Conservation (phyloP, 2,329 filamentous ascomycete genomes). For the Sporothrix curviconia region DNA sequence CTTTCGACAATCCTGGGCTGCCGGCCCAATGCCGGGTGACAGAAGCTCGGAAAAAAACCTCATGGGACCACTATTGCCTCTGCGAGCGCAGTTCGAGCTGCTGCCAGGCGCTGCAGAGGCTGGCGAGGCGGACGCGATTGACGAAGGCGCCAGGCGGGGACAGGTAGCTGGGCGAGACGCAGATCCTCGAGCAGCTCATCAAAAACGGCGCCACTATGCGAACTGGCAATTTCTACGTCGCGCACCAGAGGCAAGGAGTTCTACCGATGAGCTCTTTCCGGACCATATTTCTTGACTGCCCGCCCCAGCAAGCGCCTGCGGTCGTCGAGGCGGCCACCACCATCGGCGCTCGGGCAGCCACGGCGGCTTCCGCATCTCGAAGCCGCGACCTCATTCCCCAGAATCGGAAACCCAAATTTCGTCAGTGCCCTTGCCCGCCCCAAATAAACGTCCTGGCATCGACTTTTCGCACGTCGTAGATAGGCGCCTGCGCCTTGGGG, state of each 20-base stretch:
- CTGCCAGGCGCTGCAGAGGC: background rate
- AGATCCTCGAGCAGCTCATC: slow-evolving; percentile 53
- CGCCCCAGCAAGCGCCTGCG: slow-evolving; percentile 40
- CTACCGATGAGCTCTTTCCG: slow-evolving; percentile 58
- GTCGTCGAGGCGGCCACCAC: slow-evolving; percentile 41
- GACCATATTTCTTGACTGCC: slow-evolving; percentile 53
- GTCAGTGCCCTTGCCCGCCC: slow-evolving; percentile 57
- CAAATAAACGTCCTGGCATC: slow-evolving; percentile 69
- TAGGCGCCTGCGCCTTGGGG: slow-evolving; percentile 66
- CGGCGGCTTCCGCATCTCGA: slow-evolving; percentile 2
- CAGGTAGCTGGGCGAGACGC: slow-evolving; percentile 49
- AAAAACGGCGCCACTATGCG: slow-evolving; percentile 49
- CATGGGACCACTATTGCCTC: slow-evolving; percentile 40
- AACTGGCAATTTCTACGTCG: slow-evolving; percentile 44
- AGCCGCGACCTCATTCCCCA: slow-evolving; percentile 56
- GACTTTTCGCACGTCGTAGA: slow-evolving; percentile 70
- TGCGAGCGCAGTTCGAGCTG: background rate
- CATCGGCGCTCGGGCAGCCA: slow-evolving; percentile 39
- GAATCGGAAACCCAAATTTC: slow-evolving; percentile 60
- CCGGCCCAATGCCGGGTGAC: slow-evolving; percentile 48
- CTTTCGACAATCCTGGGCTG: slow-evolving; percentile 49
- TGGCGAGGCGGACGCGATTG: background rate
- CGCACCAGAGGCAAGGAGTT: slow-evolving; percentile 47
- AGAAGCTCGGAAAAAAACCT: slow-evolving; percentile 53
- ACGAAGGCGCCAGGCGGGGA: slow-evolving; percentile 34